phyloP scores from a whole-genome alignment of 2,329 filamentous ascomycete species.

The Neonectria neomacrospora region DNA sequence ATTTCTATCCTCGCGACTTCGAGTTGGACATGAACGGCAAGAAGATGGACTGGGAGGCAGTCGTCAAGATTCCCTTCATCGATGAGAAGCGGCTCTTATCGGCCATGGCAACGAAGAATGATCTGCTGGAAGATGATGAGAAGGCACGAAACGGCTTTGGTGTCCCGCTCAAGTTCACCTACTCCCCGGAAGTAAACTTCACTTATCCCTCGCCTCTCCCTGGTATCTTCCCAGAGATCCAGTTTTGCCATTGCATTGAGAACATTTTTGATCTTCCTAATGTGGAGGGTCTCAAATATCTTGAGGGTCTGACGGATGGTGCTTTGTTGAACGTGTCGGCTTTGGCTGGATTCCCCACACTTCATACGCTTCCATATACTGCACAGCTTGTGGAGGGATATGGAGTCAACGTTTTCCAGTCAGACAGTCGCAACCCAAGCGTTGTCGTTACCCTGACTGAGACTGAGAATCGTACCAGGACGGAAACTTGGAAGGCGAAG shows the following conservation, averaged over 20 bases:
- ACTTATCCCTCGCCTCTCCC: slow-evolving; percentile 88
- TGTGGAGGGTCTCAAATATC: slow-evolving; percentile 88
- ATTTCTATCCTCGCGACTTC: slow-evolving; percentile 98
- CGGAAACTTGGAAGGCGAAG: slow-evolving; percentile 79
- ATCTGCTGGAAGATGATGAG: slow-evolving; percentile 80
- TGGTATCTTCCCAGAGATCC: slow-evolving; percentile 90
- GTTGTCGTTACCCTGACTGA: slow-evolving; percentile 89
- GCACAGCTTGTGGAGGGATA: slow-evolving; percentile 78
- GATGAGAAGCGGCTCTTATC: slow-evolving; percentile 86
- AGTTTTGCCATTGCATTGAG: slow-evolving; percentile 88
- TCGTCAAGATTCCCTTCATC: slow-evolving; percentile 99
- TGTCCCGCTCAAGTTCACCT: slow-evolving; percentile 92
- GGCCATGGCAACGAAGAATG: slow-evolving; percentile 88
- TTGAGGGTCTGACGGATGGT: slow-evolving; percentile 84
- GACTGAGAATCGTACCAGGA: slow-evolving; percentile 75
- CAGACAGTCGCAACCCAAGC: slow-evolving; percentile 95
- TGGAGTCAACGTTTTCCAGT: slow-evolving; percentile 93
- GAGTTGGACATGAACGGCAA: slow-evolving; percentile 99
- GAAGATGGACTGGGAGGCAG: slow-evolving; percentile 99
- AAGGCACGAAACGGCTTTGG: slow-evolving; percentile 89
- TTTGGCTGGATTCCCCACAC: slow-evolving; percentile 91
- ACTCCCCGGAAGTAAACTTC: slow-evolving; percentile 80
- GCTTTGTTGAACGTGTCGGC: slow-evolving; percentile 84
- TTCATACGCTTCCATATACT: slow-evolving; percentile 86
- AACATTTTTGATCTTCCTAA: slow-evolving; percentile 96